Evolutionary conservation across 768 basidiomycete species (phyloP), one percentile per base, ranked within the genome.

Genomic region (Suillus subaureus): DNA sequence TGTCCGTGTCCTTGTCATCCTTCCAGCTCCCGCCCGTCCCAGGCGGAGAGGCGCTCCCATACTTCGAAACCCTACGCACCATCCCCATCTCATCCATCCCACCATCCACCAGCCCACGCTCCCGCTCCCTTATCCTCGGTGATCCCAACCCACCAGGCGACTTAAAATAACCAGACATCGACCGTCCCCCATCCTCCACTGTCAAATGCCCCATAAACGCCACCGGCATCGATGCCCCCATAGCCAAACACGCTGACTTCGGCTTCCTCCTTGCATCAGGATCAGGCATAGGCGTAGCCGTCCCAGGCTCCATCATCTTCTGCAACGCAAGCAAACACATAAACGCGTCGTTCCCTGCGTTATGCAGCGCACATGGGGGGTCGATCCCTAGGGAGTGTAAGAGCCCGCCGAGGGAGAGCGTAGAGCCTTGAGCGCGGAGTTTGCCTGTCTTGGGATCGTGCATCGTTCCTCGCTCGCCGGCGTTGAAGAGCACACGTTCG

Each of bases 321-420:
- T 94, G 92, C 37, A 94, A 79, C 15, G 82, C 85, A 49, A 90
- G 85, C 35, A 94, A 83, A 61, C 80, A 78, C 80, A 90, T 80
- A 70, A 91, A 86, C 4, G 93, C 89, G 67, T 92, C 89, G 74
- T 94, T 94, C 16, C 92, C 92, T n/a, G 92, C 79, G 70, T 93
- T 93, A 73, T 90, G 86, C 65, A 89, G 72, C 16, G 75, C 72
- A 64, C 84, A 86, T 18, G 71, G 73, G 11, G 70, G 63, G 2
- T 68, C 66, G 45, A 76, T 66, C 21, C 83, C 81, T 42, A 91
- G 80, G 5, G 90, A 89, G 63, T 80, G 83, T n/a, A 94, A 75
- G 45, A 91, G 75, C 68, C 82, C 84, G 13, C 85, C 82, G 2
- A 94, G 83, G 26, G 88, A 87, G n/a, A 93, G 83, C 1, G 82